Evolutionary conservation across 805 yeast species (phyloP).

Genomic region (Maudiozyma turicensis): DNA sequence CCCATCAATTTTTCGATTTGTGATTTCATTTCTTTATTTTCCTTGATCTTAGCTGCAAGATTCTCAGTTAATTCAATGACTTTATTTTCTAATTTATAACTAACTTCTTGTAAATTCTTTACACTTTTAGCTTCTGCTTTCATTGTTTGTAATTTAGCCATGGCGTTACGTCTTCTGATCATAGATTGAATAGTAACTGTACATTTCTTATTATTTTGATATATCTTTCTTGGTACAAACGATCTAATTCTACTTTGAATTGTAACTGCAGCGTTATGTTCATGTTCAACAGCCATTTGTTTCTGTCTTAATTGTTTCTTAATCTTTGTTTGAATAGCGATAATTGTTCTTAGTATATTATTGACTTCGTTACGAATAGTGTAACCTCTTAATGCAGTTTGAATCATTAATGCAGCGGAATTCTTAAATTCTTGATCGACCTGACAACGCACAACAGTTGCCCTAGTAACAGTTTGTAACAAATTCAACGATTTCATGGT

Average conservation of each 20-base stretch:
- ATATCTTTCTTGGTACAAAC: conserved; percentile 46
- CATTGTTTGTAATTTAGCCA: conserved; percentile 48
- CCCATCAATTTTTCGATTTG: conserved; percentile 46
- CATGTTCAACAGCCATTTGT: conserved; percentile 39
- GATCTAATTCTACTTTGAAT: conserved; percentile 75
- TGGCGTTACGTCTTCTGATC: conserved; percentile 68
- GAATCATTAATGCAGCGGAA: conserved; percentile 60
- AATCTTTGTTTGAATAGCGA: conserved; percentile 40
- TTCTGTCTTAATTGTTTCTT: conserved; percentile 47
- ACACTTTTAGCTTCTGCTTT: conserved; percentile 89
- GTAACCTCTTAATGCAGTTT: conserved; percentile 53
- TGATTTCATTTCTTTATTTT: conserved; percentile 59
- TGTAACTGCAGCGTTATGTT: conserved; percentile 52
- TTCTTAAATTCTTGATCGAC: conserved; percentile 46
- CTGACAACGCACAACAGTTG: conserved; percentile 46
- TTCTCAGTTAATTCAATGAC: conserved; percentile 92
- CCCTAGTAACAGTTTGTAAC: conserved; percentile 58
- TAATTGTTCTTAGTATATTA: conserved; percentile 25
- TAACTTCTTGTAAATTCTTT: conserved; percentile 80
- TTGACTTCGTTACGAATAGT: conserved; percentile 35
- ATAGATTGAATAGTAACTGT: conserved; percentile 68
- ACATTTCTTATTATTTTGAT: conserved; percentile 38
- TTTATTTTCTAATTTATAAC: conserved; percentile 89
- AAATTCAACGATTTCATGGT: conserved; percentile 43
- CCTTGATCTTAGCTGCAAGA: conserved; percentile 68